Evolutionary conservation across 2,329 filamentous ascomycete species (phyloP).

Genomic region (Xylaria sp.): DNA sequence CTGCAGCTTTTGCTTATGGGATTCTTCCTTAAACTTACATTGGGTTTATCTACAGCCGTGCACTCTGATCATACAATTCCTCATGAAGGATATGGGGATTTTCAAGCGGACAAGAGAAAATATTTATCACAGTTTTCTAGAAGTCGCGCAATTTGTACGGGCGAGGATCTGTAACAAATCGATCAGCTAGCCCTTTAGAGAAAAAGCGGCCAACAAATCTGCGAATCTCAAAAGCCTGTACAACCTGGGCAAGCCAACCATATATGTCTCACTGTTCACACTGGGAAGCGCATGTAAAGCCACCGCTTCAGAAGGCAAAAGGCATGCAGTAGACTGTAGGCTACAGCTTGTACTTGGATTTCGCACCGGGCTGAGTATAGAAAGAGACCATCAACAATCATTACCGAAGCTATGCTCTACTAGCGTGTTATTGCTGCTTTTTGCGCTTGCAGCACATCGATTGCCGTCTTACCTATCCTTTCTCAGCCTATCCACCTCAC

Average conservation of each 20-base stretch:
- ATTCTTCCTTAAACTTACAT: not conserved
- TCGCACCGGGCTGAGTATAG: not conserved
- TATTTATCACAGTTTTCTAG: not conserved
- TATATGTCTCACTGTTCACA: not conserved
- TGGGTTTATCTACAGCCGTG: not conserved
- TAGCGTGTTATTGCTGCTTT: slow-evolving; percentile 7
- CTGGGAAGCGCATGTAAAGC: not conserved
- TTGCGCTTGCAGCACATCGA: not conserved
- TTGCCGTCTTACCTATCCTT: not conserved
- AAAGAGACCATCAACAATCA: not conserved
- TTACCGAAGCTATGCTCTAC: slow-evolving; percentile 3
- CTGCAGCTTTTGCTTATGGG: not conserved
- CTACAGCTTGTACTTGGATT: not conserved
- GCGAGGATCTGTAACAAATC: not conserved
- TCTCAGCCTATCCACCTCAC: slow-evolving; percentile 10
- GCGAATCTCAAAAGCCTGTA: not conserved
- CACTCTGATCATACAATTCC: not conserved
- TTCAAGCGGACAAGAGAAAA: slow-evolving; percentile 2
- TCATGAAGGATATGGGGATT: not conserved
- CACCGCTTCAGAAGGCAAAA: not conserved
- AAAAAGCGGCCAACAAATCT: not conserved
- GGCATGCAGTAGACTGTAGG: not conserved
- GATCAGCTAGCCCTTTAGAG: not conserved
- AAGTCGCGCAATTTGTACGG: not conserved
- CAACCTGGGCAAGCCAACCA: not conserved